Evolutionary conservation across 1,284 basidiomycete species (phyloP), one percentile per base, ranked within the genome.

Genomic region (Sphaerobolus stellatus): DNA sequence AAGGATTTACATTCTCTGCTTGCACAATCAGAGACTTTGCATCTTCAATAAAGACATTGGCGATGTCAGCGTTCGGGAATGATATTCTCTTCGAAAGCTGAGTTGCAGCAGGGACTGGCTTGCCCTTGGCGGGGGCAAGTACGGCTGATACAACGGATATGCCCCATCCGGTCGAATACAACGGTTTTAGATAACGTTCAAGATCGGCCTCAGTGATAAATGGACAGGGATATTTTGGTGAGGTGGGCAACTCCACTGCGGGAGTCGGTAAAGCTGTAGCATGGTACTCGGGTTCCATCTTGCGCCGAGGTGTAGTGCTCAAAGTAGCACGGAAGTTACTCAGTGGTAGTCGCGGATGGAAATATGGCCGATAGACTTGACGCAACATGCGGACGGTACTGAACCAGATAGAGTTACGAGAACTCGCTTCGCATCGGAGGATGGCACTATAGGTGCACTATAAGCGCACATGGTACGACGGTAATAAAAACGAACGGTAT

Each of bases 81-180:
- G 20, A 40, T 43, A 52, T 34, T n/a, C 46, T 48, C 38, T 49
- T 45, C 9, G 45, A 47, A 20, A 51, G 44, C 50, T 11, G 38
- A 18, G 49, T 48, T 22, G 45, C 28, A 18, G 22, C 5, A 14
- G 41, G 41, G 14, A 43, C 47, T 27, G 34, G 48, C 6, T 44
- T 54, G 40, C 69, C 72, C 49, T 59, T 62, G 53, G 61, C 56
- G 45, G 54, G 58, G 34, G 56, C 58, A 29, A 30, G 60, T 36
- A 44, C 57, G 36, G 72, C 58, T 20, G 64, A 59, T n/a, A 24
- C 24, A 18, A 25, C 30, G 22, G 53, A 56, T 45, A 58, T 48
- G 43, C 53, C 52, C 75, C 75, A 77, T 13, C 64, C 66, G 20
- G 62, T 63, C 14, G 57, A 52, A 56, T 75, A 64, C 2, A 77